Percentiles rank a stretch among this genome's conserved stretches.
phyloP scores from a whole-genome alignment of 176 grass and related monocot species.

The Carex parvula region DNA sequence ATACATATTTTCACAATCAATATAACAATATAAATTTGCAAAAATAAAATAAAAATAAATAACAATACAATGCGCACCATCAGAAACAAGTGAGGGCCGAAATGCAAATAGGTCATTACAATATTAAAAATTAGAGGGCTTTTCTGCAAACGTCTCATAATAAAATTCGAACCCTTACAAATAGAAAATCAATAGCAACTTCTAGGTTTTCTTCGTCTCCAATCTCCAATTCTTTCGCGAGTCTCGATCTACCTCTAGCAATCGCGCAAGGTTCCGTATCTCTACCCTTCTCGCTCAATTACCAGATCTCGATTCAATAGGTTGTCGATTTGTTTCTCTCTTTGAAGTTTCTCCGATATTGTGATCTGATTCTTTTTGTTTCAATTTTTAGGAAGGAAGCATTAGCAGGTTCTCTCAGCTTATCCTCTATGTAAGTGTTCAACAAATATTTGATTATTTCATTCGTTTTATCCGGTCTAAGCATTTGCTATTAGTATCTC shows the following conservation, averaged over 20 bases:
- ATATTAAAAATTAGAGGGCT: not conserved
- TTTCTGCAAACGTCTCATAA: not conserved
- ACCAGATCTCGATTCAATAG: slow-evolving; percentile 2
- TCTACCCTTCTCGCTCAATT: not conserved
- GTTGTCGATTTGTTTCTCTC: not conserved
- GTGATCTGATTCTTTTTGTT: slow-evolving; percentile 14
- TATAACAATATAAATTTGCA: no score
- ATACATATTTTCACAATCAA: no score
- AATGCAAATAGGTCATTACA: not conserved
- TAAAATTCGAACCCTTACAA: not conserved
- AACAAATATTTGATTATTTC: not conserved
- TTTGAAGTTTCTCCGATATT: not conserved
- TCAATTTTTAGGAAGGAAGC: slow-evolving; percentile 12
- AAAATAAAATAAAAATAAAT: no score
- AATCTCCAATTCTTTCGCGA: slow-evolving; percentile 2
- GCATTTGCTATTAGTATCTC: not conserved
- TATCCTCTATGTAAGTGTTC: slow-evolving; percentile 14
- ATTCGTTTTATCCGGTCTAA: not conserved
- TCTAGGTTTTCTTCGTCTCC: slow-evolving; percentile 28
- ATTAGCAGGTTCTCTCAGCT: not conserved
- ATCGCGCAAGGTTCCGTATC: slow-evolving; percentile 8
- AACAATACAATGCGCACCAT: not conserved
- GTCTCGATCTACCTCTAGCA: not conserved
- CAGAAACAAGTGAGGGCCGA: not conserved
- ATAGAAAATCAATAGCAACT: slow-evolving; percentile 7